Conservation (phyloP, 345 rosid genomes). For the Psidium guajava region DNA sequence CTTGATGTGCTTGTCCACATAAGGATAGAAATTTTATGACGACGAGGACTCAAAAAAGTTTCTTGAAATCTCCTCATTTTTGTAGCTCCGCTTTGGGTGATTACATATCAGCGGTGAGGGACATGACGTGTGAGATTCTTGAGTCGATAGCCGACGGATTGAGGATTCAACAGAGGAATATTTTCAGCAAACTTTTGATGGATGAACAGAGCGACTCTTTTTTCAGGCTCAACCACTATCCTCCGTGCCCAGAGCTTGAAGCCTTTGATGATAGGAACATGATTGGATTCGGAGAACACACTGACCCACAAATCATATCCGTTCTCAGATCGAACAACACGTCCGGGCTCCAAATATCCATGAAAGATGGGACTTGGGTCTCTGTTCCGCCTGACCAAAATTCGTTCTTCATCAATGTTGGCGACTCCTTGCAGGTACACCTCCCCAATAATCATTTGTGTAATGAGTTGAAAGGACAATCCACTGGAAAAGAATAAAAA, state of each 20-base stretch:
- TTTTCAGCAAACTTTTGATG: conserved; percentile 57
- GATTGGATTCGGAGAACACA: conserved; percentile 85
- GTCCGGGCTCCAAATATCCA: conserved; percentile 71
- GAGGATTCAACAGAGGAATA: conserved; percentile 39
- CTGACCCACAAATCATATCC: conserved; percentile 89
- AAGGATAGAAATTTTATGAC: neutral
- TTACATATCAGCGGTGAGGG: conserved; percentile 47
- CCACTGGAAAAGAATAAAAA: neutral
- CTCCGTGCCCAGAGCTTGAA: conserved; percentile 30
- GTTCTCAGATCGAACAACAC: conserved; percentile 73
- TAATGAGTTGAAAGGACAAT: neutral
- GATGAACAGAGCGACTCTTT: conserved; percentile 57
- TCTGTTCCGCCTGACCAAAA: conserved; percentile 67
- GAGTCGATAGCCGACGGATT: conserved; percentile 72
- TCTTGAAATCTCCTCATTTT: neutral
- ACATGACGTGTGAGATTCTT: conserved; percentile 56
- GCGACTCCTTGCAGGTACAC: conserved; percentile 74
- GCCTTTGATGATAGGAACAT: conserved; percentile 2
- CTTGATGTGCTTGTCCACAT: neutral
- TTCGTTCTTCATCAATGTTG: conserved; percentile 77
- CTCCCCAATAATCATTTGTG: neutral
- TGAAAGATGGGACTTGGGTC: conserved; percentile 56
- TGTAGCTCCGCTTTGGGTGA: conserved; percentile 48
- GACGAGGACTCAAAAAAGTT: neutral
- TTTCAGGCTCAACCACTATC: conserved; percentile 77